These are phyloP conservation scores for Nyctanthes arbortristis DNA, from an alignment of 257 asterid genomes.

Conservation along the genomic window DNA sequence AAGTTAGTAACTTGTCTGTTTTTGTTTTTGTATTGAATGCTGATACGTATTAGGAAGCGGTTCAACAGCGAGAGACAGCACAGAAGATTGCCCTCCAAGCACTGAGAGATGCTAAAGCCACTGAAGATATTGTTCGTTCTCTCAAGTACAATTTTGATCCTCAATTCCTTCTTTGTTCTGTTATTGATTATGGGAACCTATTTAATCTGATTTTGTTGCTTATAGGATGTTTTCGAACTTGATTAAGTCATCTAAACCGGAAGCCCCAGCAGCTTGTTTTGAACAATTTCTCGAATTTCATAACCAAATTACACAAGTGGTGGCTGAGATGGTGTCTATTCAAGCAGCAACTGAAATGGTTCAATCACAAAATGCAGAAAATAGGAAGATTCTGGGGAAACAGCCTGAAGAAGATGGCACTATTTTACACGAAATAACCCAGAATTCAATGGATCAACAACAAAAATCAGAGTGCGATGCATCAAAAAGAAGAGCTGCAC, in stretches of 20 bases:
- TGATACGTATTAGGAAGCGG: constrained; percentile 63
- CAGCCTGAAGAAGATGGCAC: constrained; percentile 24
- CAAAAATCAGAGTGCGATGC: constrained; percentile 33
- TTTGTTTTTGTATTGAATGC: too few species aligned
- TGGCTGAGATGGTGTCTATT: constrained; percentile 79
- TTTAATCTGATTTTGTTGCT: constrained; percentile 1
- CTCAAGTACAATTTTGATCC: constrained; percentile 50
- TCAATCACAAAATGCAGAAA: constrained; percentile 30
- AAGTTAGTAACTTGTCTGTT: too few species aligned
- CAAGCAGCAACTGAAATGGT: constrained; percentile 66
- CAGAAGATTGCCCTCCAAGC: constrained; percentile 96
- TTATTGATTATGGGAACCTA: background rate
- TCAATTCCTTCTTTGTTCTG: background rate
- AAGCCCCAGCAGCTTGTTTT: constrained; percentile 62
- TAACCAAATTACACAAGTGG: constrained; percentile 56
- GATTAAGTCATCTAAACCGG: constrained; percentile 63
- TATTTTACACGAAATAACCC: constrained; percentile 49
- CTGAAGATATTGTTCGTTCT: constrained; percentile 79
- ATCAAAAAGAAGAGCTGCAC: constrained; percentile 53
- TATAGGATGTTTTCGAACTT: constrained; percentile 74
- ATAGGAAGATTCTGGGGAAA: constrained; percentile 23
- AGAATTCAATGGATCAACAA: constrained; percentile 43
- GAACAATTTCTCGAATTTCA: constrained; percentile 78
- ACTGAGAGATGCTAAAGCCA: constrained; percentile 91
- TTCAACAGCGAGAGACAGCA: constrained; percentile 83